These are phyloP conservation scores for Aspergillus ellipticus DNA, from an alignment of 495 filamentous ascomycete species.

Conservation along the genomic window DNA sequence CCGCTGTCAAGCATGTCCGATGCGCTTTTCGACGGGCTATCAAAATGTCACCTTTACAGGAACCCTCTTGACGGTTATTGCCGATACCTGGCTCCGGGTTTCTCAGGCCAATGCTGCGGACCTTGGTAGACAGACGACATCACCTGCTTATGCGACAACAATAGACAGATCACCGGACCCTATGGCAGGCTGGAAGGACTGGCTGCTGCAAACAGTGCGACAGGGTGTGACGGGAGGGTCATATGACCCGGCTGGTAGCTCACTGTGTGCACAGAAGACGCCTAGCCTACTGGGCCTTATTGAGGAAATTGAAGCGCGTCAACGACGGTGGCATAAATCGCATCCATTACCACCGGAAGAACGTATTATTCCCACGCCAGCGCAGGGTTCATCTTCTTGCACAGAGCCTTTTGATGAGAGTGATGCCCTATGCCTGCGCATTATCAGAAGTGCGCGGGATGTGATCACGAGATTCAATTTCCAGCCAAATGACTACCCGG, in stretches of 20 bases:
- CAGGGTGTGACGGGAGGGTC: constrained; percentile 34
- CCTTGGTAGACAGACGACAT: constrained; percentile 34
- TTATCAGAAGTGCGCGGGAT: constrained; percentile 34
- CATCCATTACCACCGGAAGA: constrained; percentile 17
- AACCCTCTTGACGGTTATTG: constrained; percentile 59
- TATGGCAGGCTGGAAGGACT: constrained; percentile 32
- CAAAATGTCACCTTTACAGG: constrained; percentile 68
- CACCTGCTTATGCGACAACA: constrained; percentile 27
- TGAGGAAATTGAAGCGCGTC: constrained; percentile 39
- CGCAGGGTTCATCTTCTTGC: neutral
- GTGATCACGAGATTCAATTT: constrained; percentile 43
- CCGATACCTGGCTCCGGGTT: constrained; percentile 51
- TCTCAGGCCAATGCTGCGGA: constrained; percentile 32
- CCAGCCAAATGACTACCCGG: constrained; percentile 37
- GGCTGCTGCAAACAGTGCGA: constrained; percentile 39
- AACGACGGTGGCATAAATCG: constrained; percentile 38
- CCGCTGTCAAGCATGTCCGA: constrained; percentile 55
- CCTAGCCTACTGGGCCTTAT: constrained; percentile 36
- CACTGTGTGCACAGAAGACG: constrained; percentile 21
- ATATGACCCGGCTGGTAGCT: constrained; percentile 18
- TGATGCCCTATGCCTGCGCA: constrained; percentile 35
- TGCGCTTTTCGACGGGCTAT: constrained; percentile 41
- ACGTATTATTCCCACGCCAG: constrained; percentile 6
- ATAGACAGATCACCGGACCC: constrained; percentile 25
- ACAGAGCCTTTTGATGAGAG: constrained; percentile 24